phyloP scores from a whole-genome alignment of 768 basidiomycete species.

The Coprinopsis marcescibilis region DNA sequence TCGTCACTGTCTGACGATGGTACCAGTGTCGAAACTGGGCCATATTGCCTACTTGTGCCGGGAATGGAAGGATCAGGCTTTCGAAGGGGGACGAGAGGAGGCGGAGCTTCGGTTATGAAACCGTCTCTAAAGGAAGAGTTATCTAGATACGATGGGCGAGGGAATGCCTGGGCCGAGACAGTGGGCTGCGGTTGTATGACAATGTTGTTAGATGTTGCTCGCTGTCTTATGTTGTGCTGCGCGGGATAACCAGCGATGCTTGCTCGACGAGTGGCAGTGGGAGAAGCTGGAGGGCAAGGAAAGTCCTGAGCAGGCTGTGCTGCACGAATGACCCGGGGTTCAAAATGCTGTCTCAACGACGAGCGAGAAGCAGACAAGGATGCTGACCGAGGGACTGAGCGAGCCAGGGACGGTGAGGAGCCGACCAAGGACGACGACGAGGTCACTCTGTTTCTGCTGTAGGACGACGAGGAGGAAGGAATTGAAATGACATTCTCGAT shows the following conservation, averaged over 20 bases:
- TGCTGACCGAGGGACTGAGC: constrained; percentile 35
- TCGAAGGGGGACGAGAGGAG: constrained; percentile 31
- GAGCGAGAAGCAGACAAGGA: constrained; percentile 19
- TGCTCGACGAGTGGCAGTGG: constrained; percentile 17
- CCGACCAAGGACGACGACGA: constrained; percentile 17
- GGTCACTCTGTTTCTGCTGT: constrained; percentile 6
- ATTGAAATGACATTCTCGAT: constrained; percentile 65
- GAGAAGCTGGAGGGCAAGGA: constrained; percentile 39
- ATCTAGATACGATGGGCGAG: constrained; percentile 70
- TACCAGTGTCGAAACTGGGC: constrained; percentile 26
- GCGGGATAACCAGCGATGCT: constrained; percentile 15
- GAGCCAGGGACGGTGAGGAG: constrained; percentile 30
- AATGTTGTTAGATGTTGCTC: constrained; percentile 24
- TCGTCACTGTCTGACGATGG: constrained; percentile 60
- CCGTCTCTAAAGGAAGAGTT: constrained; percentile 69
- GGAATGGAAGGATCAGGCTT: constrained; percentile 27
- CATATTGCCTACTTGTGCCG: constrained; percentile 16
- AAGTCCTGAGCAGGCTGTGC: constrained; percentile 33
- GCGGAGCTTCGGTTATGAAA: constrained; percentile 49
- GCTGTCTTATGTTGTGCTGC: constrained; percentile 20
- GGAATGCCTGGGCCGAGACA: constrained; percentile 36
- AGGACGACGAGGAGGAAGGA: constrained; percentile 41
- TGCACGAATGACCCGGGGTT: constrained; percentile 68
- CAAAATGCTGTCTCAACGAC: constrained; percentile 32
- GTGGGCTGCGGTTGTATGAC: constrained; percentile 21